phyloP scores from a whole-genome alignment of 768 basidiomycete genomes.

The Sporobolomyces phaffii region DNA sequence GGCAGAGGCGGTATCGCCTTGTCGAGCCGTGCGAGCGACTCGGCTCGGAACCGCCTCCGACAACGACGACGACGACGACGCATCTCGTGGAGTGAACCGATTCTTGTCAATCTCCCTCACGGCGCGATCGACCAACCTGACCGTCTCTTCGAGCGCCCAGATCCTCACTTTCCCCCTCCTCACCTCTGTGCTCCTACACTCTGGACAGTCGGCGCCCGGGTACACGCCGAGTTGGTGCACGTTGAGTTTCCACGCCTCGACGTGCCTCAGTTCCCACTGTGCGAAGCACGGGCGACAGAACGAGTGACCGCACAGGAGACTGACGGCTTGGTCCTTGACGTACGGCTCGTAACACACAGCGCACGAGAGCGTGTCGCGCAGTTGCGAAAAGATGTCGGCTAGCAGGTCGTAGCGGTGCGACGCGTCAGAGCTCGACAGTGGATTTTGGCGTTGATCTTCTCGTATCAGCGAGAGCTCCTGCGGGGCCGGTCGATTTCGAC shows the following conservation, averaged over 20 bases:
- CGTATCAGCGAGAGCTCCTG: conserved; percentile 15
- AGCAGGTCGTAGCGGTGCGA: conserved; percentile 11
- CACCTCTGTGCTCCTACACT: conserved; percentile 14
- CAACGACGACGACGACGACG: too few relatives aligned
- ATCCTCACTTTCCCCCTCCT: conserved; percentile 20
- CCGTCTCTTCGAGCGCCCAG: conserved; percentile 21
- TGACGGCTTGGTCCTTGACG: not conserved
- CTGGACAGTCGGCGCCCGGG: conserved; percentile 23
- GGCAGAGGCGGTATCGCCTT: too few relatives aligned
- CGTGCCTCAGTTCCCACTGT: conserved; percentile 10
- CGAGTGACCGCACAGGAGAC: conserved; percentile 21
- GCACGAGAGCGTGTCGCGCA: conserved; percentile 21
- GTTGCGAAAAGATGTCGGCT: not conserved
- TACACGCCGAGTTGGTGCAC: conserved; percentile 4
- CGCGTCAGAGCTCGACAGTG: conserved; percentile 5
- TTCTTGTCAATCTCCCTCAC: conserved; percentile 11
- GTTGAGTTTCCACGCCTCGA: conserved; percentile 16
- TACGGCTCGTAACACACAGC: conserved; percentile 29
- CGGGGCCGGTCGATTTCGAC: not conserved
- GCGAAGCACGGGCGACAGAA: conserved; percentile 17
- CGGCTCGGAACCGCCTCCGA: too few relatives aligned
- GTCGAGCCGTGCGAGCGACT: not conserved
- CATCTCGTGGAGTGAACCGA: conserved; percentile 9
- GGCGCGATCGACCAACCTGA: conserved; percentile 23
- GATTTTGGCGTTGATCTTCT: conserved; percentile 5